A percentile compares a stretch with the other conserved stretches of the same genome.
Conservation (phyloP, 805 yeast species). For the Wickerhamiella galacta region DNA sequence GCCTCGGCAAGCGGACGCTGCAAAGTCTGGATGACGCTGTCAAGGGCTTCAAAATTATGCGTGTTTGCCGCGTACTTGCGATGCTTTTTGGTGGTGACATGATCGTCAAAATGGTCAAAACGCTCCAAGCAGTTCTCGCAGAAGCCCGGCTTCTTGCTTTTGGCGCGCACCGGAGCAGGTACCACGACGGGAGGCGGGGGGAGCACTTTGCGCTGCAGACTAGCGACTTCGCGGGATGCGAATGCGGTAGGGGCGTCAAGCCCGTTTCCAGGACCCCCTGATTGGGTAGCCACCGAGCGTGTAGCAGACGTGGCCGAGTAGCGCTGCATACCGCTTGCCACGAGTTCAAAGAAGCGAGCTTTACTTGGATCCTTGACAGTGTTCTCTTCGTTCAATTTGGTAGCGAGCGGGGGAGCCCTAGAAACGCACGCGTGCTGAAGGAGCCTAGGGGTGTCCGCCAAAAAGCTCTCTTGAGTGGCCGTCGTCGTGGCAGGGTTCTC, state of each 20-base stretch:
- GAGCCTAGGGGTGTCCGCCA: slow-evolving; percentile 19
- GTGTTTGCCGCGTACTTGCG: slow-evolving; percentile 60
- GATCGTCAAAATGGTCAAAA: slow-evolving; percentile 66
- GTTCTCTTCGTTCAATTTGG: neutral
- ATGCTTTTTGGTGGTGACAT: slow-evolving; percentile 52
- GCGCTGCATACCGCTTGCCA: slow-evolving; percentile 44
- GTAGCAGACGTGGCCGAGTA: slow-evolving; percentile 25
- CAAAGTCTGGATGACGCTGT: slow-evolving; percentile 45
- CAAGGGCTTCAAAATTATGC: slow-evolving; percentile 60
- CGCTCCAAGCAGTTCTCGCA: slow-evolving; percentile 87
- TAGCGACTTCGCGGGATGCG: slow-evolving; percentile 26
- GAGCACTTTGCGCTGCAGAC: slow-evolving; percentile 26
- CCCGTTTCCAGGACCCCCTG: slow-evolving; percentile 18
- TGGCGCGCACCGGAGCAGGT: slow-evolving; percentile 9
- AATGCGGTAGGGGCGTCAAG: slow-evolving; percentile 19
- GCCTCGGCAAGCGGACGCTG: neutral
- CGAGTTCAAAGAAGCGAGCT: slow-evolving; percentile 32
- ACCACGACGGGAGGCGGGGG: slow-evolving; percentile 6
- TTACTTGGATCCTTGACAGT: neutral
- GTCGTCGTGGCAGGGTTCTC: slow-evolving; percentile 13
- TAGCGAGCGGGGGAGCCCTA: neutral
- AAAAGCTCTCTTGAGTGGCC: slow-evolving; percentile 2
- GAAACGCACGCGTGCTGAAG: no score
- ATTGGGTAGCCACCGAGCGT: slow-evolving; percentile 19
- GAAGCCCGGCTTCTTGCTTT: slow-evolving; percentile 42